Evolutionary conservation across 1,284 basidiomycete species (phyloP), one percentile per base, ranked within the genome.

Genomic region (Grifola frondosa): DNA sequence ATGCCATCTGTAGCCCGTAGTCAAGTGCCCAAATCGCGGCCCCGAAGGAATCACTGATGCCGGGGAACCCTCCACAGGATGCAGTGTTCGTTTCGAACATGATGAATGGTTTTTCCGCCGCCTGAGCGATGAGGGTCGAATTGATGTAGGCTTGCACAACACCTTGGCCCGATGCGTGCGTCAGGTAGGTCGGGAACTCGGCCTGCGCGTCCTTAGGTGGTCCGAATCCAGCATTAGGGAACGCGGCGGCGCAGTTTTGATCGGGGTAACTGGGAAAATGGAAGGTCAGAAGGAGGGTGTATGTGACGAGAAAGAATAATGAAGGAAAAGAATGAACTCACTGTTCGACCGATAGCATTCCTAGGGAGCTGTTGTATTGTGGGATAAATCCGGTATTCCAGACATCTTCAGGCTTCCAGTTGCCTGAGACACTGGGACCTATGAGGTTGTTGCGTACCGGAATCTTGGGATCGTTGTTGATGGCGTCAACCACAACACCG

Each of bases 1-100:
- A 62, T 13, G 66, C 70, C 59, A 73, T 63, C 46, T 60, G 58
- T 35, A 60, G 37, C 16, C 48, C 52, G 30, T 82, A 84, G 55
- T 86, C 83, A 33, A 83, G 48, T 0, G 66, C 78, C 87, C 88
- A 90, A 15, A 91, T 68, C 2, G 84, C 77, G 0, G 78, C 77
- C 3, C 77, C 83, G 54, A 87, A 90, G 17, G 68, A 67, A 49
- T 80, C 72, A 41, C 72, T 74, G 35, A 81, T 53, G 8, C 78
- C 77, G 10, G 68, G 60, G 53, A 80, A 78, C 20, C 78, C 79
- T 50, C 75, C 74, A 58, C 80, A 82, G 24, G 68, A 73, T 3
- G 75, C 77, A 1, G 74, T 74, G 57, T 80, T 81, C 32, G 73
- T 78, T 60, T 79, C 77, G 48, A 78, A 65, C 68, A 72, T 47